Evolutionary conservation across 2,329 filamentous ascomycete genomes (phyloP), one percentile per base, ranked within the genome.

Genomic region (Dryadomyces quercivorus): DNA sequence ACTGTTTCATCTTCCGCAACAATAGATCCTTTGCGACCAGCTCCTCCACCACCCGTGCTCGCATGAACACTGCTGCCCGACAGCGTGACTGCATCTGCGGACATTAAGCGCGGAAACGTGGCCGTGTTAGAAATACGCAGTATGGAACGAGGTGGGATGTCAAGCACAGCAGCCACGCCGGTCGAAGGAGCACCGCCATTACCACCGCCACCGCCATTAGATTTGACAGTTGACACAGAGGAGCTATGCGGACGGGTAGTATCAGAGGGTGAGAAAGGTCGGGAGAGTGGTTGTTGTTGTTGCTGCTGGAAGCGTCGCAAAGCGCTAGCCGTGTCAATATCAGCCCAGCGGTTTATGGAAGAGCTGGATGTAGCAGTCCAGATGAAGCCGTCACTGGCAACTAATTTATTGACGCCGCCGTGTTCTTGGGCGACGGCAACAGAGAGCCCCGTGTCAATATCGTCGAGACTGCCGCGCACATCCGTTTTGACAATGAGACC

Each of bases 401-500:
- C 76, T 7, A 85, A 68, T 65, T 83, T 85, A 64, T 72, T 82
- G 7, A 92, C 84, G 3, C 85, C 90, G 60, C 90, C 88, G 62
- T 95, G 87, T 69, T 98, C 93, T 65, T 96, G 88, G 52, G 88
- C 87, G 6, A 95, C 76, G n/a, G 92, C 92, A 15, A 97, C 76
- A 15, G 88, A 95, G 8, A 95, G 72, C 1, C 92, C 93, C 62
- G 95, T 87, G 63, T 96, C 91, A 69, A 92, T 78, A 49, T 55
- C 54, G 38, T 53, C 44, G 36, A 53, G 52, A 36, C 52, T 44
- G 44, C 78, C 79, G 59, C 91, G 80, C 26, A 92, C 85, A 66
- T 98, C 93, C 1, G 92, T 97, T 75, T 97, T 98, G 54, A 90
- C 92, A n/a, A 98, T 85, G 58, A 96, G 71, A 2, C 93, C 93